Conservation (phyloP, 345 rosid species). For the Gossypium thurberi region DNA sequence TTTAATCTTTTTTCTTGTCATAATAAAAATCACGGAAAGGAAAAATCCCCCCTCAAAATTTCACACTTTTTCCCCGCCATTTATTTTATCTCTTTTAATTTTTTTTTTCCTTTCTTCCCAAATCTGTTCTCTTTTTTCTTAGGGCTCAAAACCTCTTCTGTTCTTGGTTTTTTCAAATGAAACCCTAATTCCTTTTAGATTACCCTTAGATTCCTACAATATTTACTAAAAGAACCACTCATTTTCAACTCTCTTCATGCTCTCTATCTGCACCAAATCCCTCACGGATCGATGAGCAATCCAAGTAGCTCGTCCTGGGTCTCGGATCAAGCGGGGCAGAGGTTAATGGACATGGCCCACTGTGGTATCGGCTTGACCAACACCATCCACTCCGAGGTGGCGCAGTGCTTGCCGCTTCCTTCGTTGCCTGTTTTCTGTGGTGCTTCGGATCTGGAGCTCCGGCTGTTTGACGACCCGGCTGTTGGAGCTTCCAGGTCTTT, state of each 20-base stretch:
- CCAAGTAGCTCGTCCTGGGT: conserved; percentile 19
- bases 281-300: conserved; percentile 49
- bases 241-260: conserved; percentile 31
- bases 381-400: conserved; percentile 87
- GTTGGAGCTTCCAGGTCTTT: conserved; percentile 36
- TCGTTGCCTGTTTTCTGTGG: conserved; percentile 87
- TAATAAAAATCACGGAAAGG: background rate
- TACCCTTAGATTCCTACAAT: conserved; percentile 12
- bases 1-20: background rate
- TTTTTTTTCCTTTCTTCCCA: conserved; percentile 14
- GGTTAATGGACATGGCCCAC: conserved; percentile 26
- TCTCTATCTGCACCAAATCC: conserved; percentile 12
- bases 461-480: conserved; percentile 50
- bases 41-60: conserved; percentile 23
- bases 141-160: conserved; percentile 36
- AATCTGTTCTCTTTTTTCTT: conserved; percentile 13
- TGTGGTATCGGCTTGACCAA: conserved; percentile 82
- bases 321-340: conserved; percentile 28
- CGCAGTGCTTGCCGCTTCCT: conserved; percentile 83
- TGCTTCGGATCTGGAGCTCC: conserved; percentile 58
- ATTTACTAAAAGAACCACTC: conserved; percentile 16
- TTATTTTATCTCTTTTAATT: conserved; percentile 11
- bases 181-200: conserved; percentile 26
- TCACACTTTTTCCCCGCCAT: conserved; percentile 70
- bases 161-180: background rate